Evolutionary conservation across 2,329 filamentous ascomycete species (phyloP).

Genomic region (Fusarium armeniacum): DNA sequence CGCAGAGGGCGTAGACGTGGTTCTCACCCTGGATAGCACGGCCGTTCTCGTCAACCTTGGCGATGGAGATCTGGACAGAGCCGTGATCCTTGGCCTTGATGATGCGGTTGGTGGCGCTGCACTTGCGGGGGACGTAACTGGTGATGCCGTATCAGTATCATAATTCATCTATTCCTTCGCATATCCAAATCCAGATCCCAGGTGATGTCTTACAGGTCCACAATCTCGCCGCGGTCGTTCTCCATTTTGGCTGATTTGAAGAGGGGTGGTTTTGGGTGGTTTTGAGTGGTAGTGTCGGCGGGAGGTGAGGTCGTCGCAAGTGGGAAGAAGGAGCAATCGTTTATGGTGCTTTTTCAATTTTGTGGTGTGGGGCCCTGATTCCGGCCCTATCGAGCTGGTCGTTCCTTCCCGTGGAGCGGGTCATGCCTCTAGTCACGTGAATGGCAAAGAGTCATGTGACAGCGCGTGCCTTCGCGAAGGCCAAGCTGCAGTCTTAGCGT

Average conservation of each 20-base stretch:
- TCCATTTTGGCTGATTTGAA: constrained; percentile 81
- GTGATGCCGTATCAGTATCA: constrained; percentile 50
- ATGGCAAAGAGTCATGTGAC: constrained; percentile 50
- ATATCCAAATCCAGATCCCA: constrained; percentile 19
- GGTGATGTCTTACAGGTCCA: constrained; percentile 85
- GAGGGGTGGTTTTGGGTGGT: constrained; percentile 50
- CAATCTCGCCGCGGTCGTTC: constrained; percentile 99
- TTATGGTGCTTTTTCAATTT: constrained; percentile 36
- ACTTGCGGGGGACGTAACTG: constrained; percentile 99
- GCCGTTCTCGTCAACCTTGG: constrained; percentile 99
- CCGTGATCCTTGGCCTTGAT: constrained; percentile 99
- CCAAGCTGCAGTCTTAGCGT: constrained; percentile 19
- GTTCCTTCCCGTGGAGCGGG: constrained; percentile 8
- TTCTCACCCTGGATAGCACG: constrained; percentile 94
- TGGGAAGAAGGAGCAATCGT: constrained; percentile 32
- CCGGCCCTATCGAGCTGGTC: constrained; percentile 19
- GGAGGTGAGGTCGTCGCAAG: constrained; percentile 51
- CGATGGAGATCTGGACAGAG: constrained; percentile 95
- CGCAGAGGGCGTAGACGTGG: constrained; percentile 96
- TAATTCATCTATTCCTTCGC: constrained; percentile 36
- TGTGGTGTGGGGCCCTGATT: constrained; percentile 48
- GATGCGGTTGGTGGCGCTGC: constrained; percentile 98
- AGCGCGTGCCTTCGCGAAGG: constrained; percentile 46
- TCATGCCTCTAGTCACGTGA: constrained; percentile 34
- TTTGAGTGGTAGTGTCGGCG: constrained; percentile 52